phyloP scores from a whole-genome alignment of 2,329 filamentous ascomycete species.

The Herpomyces periplanetae region DNA sequence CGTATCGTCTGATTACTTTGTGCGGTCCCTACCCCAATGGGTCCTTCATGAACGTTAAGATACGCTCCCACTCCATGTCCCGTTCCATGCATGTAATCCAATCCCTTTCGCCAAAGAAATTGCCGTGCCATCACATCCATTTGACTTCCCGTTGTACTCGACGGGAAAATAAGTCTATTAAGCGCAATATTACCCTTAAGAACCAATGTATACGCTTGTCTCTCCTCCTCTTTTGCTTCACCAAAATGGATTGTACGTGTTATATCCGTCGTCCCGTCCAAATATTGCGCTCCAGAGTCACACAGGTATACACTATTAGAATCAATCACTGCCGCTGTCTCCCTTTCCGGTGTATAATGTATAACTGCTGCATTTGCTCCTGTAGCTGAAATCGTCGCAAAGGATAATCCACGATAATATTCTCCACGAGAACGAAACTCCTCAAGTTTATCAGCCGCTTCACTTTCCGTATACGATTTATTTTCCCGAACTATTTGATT shows the following conservation, averaged over 20 bases:
- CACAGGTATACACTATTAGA: constrained; percentile 62
- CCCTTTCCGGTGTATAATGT: constrained; percentile 62
- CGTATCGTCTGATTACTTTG: constrained; percentile 64
- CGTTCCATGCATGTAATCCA: constrained; percentile 85
- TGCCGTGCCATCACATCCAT: constrained; percentile 62
- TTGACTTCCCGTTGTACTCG: constrained; percentile 71
- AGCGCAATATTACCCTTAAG: constrained; percentile 74
- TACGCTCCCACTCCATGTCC: constrained; percentile 84
- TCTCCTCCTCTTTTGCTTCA: constrained; percentile 39
- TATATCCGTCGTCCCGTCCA: constrained; percentile 80
- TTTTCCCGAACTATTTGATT: constrained; percentile 40
- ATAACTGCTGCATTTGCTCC: constrained; percentile 76
- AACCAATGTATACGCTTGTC: constrained; percentile 63
- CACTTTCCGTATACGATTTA: constrained; percentile 39
- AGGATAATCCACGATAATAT: constrained; percentile 57
- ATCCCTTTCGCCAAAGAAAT: constrained; percentile 57
- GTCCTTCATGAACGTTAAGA: constrained; percentile 84
- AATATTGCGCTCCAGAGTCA: constrained; percentile 83
- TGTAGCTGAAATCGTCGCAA: constrained; percentile 79
- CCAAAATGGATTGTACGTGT: constrained; percentile 80
- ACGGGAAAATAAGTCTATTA: constrained; percentile 56
- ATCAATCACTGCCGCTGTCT: constrained; percentile 44
- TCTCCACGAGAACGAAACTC: constrained; percentile 20
- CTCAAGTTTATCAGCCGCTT: constrained; percentile 68
- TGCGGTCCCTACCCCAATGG: constrained; percentile 78